Conservation (phyloP, 2,329 filamentous ascomycete genomes). For the Cladosporium phlei region DNA sequence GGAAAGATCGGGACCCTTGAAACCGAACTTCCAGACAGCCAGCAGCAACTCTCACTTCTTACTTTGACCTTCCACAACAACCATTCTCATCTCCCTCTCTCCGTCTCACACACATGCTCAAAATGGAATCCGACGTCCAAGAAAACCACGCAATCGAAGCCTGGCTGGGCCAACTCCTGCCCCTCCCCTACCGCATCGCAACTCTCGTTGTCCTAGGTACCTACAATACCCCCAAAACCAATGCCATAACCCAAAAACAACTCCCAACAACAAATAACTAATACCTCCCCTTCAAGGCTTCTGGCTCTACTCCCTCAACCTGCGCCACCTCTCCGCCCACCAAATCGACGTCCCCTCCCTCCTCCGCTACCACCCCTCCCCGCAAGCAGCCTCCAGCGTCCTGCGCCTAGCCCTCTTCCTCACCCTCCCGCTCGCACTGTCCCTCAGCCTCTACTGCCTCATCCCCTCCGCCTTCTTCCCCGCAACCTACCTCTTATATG, state of each 20-base stretch:
- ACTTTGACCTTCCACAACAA: not conserved
- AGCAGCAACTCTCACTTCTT: not conserved
- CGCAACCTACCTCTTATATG: slow-evolving; percentile 74
- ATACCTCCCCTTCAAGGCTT: slow-evolving; percentile 54
- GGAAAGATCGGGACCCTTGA: not conserved
- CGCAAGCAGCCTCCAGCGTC: slow-evolving; percentile 65
- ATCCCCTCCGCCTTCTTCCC: slow-evolving; percentile 76
- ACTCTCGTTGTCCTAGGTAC: slow-evolving; percentile 79
- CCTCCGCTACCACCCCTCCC: slow-evolving; percentile 75
- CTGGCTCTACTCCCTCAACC: slow-evolving; percentile 92
- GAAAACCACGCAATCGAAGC: not conserved
- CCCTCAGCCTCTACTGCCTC: slow-evolving; percentile 77
- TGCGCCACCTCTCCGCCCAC: slow-evolving; percentile 74
- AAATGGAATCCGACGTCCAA: slow-evolving; percentile 14
- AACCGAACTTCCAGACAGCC: not conserved
- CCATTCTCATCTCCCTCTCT: too few relatives aligned
- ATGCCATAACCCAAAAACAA: not conserved
- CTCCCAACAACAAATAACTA: not conserved
- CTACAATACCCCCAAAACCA: not conserved
- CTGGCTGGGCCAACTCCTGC: slow-evolving; percentile 69
- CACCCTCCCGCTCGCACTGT: slow-evolving; percentile 64
- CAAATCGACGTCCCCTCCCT: slow-evolving; percentile 64
- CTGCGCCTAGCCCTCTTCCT: slow-evolving; percentile 77
- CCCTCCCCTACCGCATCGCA: slow-evolving; percentile 83
- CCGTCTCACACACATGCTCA: too few relatives aligned